A percentile compares a stretch with the other conserved stretches of the same genome.
phyloP scores from a whole-genome alignment of 805 yeast genomes.

The Yamadazyma tumulicola region DNA sequence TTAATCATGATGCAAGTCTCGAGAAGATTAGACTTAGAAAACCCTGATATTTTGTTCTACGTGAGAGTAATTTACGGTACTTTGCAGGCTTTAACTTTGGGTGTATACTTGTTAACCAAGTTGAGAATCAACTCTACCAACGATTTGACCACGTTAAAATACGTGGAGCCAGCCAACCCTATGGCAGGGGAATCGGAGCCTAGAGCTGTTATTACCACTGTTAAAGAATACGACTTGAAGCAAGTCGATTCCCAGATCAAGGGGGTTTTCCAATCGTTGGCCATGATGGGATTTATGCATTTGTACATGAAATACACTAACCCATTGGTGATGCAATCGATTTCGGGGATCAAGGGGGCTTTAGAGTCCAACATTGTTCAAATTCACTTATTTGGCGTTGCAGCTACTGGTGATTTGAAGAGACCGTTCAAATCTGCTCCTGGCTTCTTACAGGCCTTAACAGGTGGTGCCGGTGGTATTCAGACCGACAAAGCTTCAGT shows the following conservation, averaged over 20 bases:
- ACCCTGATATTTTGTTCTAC: conserved; percentile 67
- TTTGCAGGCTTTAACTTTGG: conserved; percentile 62
- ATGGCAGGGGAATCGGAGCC: conserved; percentile 72
- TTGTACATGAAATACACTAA: conserved; percentile 95
- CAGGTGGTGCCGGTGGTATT: conserved; percentile 52
- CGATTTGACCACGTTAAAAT: conserved; percentile 89
- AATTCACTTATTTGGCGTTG: conserved; percentile 80
- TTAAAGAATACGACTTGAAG: conserved; percentile 88
- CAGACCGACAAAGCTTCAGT: conserved; percentile 86
- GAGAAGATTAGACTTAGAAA: conserved; percentile 82
- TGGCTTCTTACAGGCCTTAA: conserved; percentile 52
- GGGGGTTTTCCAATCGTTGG: conserved; percentile 81
- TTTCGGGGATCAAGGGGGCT: conserved; percentile 86
- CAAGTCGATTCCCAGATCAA: conserved; percentile 79
- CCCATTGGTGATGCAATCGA: conserved; percentile 92
- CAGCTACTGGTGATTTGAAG: conserved; percentile 86
- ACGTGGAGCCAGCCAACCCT: conserved; percentile 79
- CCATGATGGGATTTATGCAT: conserved; percentile 99
- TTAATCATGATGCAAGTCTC: conserved; percentile 95
- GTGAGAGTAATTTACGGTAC: conserved; percentile 71
- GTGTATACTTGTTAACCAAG: conserved; percentile 64
- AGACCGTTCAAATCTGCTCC: conserved; percentile 91
- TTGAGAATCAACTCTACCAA: conserved; percentile 65
- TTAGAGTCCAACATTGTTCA: conserved; percentile 86
- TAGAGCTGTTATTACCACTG: conserved; percentile 82